phyloP scores from a whole-genome alignment of 1,284 basidiomycete genomes.

The Cystobasidium sp. region DNA sequence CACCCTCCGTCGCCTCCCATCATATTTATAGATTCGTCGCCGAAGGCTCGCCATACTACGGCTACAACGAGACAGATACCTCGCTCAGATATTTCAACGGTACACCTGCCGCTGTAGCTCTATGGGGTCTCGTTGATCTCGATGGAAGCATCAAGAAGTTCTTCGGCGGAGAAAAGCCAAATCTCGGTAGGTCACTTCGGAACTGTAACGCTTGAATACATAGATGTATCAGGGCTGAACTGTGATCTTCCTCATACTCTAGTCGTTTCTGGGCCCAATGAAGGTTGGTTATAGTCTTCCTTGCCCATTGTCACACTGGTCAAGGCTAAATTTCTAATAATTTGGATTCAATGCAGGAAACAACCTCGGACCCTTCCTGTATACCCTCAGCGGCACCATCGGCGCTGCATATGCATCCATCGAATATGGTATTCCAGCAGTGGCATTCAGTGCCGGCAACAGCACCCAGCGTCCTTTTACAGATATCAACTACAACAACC shows the following conservation, averaged over 20 bases:
- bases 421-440: slow-evolving; percentile 50
- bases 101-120: slow-evolving; percentile 49
- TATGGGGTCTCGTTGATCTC: slow-evolving; percentile 51
- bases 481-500: slow-evolving; percentile 47
- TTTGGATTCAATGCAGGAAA: neutral
- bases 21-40: slow-evolving; percentile 24
- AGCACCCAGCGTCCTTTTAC: slow-evolving; percentile 47
- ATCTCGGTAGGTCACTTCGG: neutral
- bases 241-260: no score
- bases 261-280: slow-evolving; percentile 39
- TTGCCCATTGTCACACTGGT: neutral
- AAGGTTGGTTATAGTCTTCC: slow-evolving; percentile 11
- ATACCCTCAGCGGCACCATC: slow-evolving; percentile 53
- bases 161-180: slow-evolving; percentile 27
- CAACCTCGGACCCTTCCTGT: slow-evolving; percentile 52
- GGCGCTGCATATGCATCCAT: slow-evolving; percentile 51
- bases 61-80: slow-evolving; percentile 31
- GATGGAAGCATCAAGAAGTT: slow-evolving; percentile 19
- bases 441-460: slow-evolving; percentile 52
- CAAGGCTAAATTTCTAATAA: no score
- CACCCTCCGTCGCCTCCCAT: neutral
- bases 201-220: no score
- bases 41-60: slow-evolving; percentile 27
- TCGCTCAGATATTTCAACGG: slow-evolving; percentile 51
- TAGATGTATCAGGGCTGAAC: no score